Conservation (phyloP, 108 stramenopile genomes). For the Skeletonema potamos region DNA sequence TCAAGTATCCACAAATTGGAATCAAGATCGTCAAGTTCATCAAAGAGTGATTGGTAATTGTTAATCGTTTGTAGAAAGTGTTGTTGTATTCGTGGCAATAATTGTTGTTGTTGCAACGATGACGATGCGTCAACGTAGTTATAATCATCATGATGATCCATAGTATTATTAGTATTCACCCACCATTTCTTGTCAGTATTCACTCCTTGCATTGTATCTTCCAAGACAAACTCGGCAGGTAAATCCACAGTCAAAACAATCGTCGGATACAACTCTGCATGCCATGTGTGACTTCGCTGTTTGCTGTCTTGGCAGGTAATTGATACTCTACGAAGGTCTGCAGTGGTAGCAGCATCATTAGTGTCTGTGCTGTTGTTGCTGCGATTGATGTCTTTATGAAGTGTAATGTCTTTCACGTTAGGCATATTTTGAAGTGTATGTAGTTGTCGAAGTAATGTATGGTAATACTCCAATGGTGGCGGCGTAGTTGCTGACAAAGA, state of each 20-base stretch:
- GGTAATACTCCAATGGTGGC: slow-evolving; percentile 41
- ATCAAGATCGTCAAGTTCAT: slow-evolving; percentile 54
- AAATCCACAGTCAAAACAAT: slow-evolving; percentile 38
- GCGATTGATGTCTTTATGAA: slow-evolving; percentile 17
- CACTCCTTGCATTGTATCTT: slow-evolving; percentile 5
- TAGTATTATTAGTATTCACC: slow-evolving; percentile 9
- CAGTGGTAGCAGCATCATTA: background rate
- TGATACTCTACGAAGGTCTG: slow-evolving; percentile 36
- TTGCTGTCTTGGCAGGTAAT: slow-evolving; percentile 34
- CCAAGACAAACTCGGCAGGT: slow-evolving; percentile 28
- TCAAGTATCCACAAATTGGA: slow-evolving; percentile 48
- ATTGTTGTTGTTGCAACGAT: background rate
- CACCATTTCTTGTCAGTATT: slow-evolving; percentile 37
- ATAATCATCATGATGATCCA: background rate
- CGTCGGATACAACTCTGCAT: slow-evolving; percentile 41
- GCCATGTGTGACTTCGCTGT: slow-evolving; percentile 44
- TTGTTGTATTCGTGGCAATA: slow-evolving; percentile 29
- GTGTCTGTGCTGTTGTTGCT: slow-evolving; percentile 1
- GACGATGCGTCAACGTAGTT: background rate
- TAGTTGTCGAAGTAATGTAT: slow-evolving; percentile 29
- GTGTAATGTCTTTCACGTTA: slow-evolving; percentile 34
- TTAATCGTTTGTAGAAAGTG: slow-evolving; percentile 24
- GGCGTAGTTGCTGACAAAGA: background rate
- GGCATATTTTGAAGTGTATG: slow-evolving; percentile 21
- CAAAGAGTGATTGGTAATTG: slow-evolving; percentile 44